A percentile compares a stretch with the other conserved stretches of the same genome.
phyloP scores from a whole-genome alignment of 108 stramenopile genomes.

The Nitzschia putrida region DNA sequence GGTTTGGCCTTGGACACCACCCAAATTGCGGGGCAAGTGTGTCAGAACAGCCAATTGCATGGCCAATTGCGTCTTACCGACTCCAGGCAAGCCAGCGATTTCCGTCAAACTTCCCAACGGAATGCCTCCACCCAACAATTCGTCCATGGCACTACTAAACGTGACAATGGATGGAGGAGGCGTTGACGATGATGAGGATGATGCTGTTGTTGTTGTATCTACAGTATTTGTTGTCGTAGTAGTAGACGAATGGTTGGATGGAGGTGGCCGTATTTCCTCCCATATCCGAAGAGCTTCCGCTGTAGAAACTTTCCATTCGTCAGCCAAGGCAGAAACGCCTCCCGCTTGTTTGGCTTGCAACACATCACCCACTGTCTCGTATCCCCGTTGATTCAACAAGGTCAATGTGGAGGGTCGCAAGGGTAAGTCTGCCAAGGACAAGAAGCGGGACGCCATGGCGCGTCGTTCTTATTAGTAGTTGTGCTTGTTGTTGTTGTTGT shows the following conservation, averaged over 20 bases:
- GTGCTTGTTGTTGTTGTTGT: background rate
- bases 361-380: conserved; percentile 60
- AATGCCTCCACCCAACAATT: conserved; percentile 87
- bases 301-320: conserved; percentile 41
- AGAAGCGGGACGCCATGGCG: conserved; percentile 6
- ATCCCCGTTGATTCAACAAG: conserved; percentile 63
- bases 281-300: conserved; percentile 34
- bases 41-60: conserved; percentile 93
- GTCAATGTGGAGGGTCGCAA: conserved; percentile 74
- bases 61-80: conserved; percentile 94
- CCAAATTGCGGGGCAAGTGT: conserved; percentile 72
- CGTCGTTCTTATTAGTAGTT: background rate
- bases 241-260: too few species aligned
- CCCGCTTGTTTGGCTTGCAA: conserved; percentile 27
- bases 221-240: too few species aligned
- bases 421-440: conserved; percentile 55
- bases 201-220: conserved; percentile 2
- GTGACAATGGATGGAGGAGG: conserved; percentile 56
- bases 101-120: conserved; percentile 83
- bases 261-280: conserved; percentile 33
- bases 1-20: conserved; percentile 86
- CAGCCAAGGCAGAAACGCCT: conserved; percentile 47
- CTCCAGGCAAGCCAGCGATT: conserved; percentile 88
- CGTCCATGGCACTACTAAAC: conserved; percentile 75
- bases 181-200: conserved; percentile 5